phyloP scores from a whole-genome alignment of 768 basidiomycete genomes.

The Rhodotorula diobovata region DNA sequence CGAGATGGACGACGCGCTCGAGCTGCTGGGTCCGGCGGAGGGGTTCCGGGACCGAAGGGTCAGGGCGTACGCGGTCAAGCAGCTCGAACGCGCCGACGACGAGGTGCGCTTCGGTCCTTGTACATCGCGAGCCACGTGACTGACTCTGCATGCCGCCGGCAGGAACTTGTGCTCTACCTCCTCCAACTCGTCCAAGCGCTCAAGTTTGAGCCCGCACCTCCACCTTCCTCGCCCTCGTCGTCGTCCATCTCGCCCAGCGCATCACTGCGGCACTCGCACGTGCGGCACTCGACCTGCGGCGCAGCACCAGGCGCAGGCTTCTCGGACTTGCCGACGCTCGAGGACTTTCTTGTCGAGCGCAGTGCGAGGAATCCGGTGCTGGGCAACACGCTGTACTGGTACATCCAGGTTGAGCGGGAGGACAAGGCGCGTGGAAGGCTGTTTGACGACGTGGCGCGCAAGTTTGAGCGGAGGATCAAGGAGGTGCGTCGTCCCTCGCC shows the following conservation, averaged over 20 bases:
- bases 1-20: constrained; percentile 92
- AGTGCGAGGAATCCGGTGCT: constrained; percentile 76
- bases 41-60: constrained; percentile 70
- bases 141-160: constrained; percentile 1
- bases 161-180: constrained; percentile 90
- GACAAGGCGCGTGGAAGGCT: constrained; percentile 83
- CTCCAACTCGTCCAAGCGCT: constrained; percentile 95
- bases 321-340: constrained; percentile 69
- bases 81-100: constrained; percentile 85
- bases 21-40: constrained; percentile 81
- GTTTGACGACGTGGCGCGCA: constrained; percentile 85
- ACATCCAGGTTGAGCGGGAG: constrained; percentile 87
- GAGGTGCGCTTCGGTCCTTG: too few relatives aligned
- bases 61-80: constrained; percentile 85
- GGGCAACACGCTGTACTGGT: constrained; percentile 94
- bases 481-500: constrained; percentile 56
- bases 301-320: constrained; percentile 60
- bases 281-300: not conserved
- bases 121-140: too few relatives aligned
- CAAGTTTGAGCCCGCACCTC: constrained; percentile 69
- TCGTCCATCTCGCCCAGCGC: constrained; percentile 44
- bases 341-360: constrained; percentile 82
- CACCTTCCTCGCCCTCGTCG: constrained; percentile 53
- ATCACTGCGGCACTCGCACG: constrained; percentile 49
- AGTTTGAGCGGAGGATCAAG: constrained; percentile 79